Percentiles rank a stretch among this genome's conserved stretches.
These are phyloP conservation scores for Fragilariopsis cylindrus DNA, from an alignment of 108 stramenopile species.

Conservation along the genomic window DNA sequence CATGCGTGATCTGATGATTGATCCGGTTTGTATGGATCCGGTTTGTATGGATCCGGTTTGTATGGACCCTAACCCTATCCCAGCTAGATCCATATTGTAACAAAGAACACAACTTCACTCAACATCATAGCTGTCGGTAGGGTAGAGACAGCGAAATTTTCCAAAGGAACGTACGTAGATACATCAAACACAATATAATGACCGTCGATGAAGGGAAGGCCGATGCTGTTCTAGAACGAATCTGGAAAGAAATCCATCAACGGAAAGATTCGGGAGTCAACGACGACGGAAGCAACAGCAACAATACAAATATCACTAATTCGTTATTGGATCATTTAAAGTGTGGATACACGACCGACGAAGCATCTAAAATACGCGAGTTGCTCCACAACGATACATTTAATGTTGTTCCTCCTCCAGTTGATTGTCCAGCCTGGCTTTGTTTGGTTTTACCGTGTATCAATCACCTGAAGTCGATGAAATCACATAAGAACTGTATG, in stretches of 20 bases:
- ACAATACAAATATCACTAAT: not conserved
- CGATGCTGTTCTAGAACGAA: conserved; percentile 1
- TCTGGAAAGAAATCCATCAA: conserved; percentile 6
- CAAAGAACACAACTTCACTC: too few relatives aligned
- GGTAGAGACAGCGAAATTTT: too few relatives aligned
- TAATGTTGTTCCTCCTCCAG: conserved; percentile 65
- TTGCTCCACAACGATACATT: conserved; percentile 32
- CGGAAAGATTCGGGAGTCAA: not conserved
- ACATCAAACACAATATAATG: not conserved
- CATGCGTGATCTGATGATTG: too few relatives aligned
- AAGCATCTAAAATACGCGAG: conserved; percentile 60
- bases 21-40: too few relatives aligned
- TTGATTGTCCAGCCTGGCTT: conserved; percentile 81
- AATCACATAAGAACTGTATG: conserved; percentile 61
- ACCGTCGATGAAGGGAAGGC: not conserved
- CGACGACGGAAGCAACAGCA: not conserved
- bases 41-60: too few relatives aligned
- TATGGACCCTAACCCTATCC: too few relatives aligned
- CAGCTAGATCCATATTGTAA: too few relatives aligned
- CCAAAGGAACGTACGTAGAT: not conserved
- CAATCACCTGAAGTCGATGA: conserved; percentile 76
- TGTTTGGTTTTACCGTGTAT: conserved; percentile 86
- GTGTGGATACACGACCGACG: conserved; percentile 56
- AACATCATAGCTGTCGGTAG: too few relatives aligned
- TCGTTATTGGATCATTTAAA: conserved; percentile 7